phyloP scores from a whole-genome alignment of 192 early-diverging fungal species.

The Coemansia sp. region DNA sequence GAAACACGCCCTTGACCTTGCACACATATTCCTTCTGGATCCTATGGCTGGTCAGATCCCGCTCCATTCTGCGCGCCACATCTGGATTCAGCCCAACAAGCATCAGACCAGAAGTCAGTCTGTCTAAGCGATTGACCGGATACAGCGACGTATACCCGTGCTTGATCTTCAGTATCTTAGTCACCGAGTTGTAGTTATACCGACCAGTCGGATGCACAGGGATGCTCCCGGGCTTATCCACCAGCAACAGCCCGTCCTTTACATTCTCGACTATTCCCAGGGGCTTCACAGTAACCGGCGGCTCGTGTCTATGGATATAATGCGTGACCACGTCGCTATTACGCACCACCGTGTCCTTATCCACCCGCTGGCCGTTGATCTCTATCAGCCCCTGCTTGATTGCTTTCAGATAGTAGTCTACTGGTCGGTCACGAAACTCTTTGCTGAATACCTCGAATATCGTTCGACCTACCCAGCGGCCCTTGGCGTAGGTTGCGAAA shows the following conservation, averaged over 20 bases:
- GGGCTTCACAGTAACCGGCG: conserved; percentile 68
- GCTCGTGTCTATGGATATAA: conserved; percentile 91
- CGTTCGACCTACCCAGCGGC: conserved; percentile 76
- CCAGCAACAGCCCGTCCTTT: conserved; percentile 68
- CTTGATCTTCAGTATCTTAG: conserved; percentile 65
- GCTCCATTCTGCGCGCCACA: conserved; percentile 62
- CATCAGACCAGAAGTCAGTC: conserved; percentile 90
- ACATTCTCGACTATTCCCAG: conserved; percentile 64
- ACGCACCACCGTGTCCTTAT: conserved; percentile 60
- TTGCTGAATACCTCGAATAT: conserved; percentile 78
- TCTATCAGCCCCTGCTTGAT: conserved; percentile 79
- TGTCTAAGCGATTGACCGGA: conserved; percentile 86
- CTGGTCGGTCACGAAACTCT: conserved; percentile 84
- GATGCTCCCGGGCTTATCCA: conserved; percentile 88
- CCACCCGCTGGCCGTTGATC: conserved; percentile 65
- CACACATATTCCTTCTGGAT: conserved; percentile 88
- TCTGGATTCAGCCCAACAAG: conserved; percentile 65
- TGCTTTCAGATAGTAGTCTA: conserved; percentile 76
- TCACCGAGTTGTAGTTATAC: conserved; percentile 84
- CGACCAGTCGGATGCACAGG: conserved; percentile 80
- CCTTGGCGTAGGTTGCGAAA: conserved; percentile 82
- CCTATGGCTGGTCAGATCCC: conserved; percentile 60
- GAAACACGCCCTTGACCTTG: conserved; percentile 85
- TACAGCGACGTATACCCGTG: conserved; percentile 57
- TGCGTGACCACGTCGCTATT: conserved; percentile 82